A percentile compares a stretch with the other conserved stretches of the same genome.
Conservation (phyloP, 2,329 filamentous ascomycete species). For the Emergomyces orientalis region DNA sequence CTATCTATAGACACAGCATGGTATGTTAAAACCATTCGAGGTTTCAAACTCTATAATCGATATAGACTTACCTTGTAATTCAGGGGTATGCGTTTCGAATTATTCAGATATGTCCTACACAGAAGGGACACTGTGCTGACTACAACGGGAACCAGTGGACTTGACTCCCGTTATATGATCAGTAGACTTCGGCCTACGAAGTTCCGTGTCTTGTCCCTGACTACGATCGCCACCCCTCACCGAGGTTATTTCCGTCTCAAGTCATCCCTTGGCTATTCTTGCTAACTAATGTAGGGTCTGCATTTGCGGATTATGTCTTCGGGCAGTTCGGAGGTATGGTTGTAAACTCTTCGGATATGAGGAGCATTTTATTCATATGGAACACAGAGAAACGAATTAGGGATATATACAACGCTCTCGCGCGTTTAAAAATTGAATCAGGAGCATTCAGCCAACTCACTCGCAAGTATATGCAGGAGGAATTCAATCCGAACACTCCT, state of each 20-base stretch:
- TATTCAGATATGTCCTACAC: not conserved
- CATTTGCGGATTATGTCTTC: conserved; percentile 54
- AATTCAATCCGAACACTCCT: conserved; percentile 52
- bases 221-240: conserved; percentile 55
- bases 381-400: conserved; percentile 40
- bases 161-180: conserved; percentile 57
- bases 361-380: not conserved
- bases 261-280: not conserved
- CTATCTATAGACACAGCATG: conserved; percentile 38
- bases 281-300: conserved; percentile 36
- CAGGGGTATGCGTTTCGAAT: conserved; percentile 5
- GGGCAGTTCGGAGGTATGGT: conserved; percentile 45
- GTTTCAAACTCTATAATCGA: too few relatives aligned
- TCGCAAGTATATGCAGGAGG: conserved; percentile 46
- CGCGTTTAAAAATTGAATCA: conserved; percentile 47
- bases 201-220: conserved; percentile 66
- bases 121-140: not conserved
- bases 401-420: conserved; percentile 47
- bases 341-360: not conserved
- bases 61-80: not conserved
- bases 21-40: conserved; percentile 22
- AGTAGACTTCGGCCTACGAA: conserved; percentile 48
- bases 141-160: conserved; percentile 37
- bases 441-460: conserved; percentile 55
- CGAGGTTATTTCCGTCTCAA: conserved; percentile 29